Conservation (phyloP, 2,329 filamentous ascomycete species). For the Fusarium luffae region DNA sequence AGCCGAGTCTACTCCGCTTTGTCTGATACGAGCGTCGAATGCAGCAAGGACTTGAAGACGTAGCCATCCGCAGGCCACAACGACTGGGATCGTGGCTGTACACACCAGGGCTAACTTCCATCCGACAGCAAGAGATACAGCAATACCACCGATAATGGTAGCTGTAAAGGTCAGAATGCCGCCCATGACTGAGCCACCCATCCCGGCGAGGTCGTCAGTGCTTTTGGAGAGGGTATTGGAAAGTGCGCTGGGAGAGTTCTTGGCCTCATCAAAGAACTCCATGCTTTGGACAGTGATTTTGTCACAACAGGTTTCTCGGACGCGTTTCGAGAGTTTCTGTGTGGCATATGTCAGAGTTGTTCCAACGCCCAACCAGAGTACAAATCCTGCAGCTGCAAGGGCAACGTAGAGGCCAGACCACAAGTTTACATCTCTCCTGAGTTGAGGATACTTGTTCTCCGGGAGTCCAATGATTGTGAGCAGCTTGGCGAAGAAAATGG, state of each 20-base stretch:
- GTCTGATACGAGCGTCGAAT: conserved; percentile 4
- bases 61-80: conserved; percentile 40
- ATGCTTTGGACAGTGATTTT: not conserved
- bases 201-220: conserved; percentile 47
- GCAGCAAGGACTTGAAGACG: conserved; percentile 49
- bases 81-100: not conserved
- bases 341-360: not conserved
- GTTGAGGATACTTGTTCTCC: not conserved
- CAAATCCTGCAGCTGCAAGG: not conserved
- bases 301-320: not conserved
- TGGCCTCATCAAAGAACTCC: not conserved
- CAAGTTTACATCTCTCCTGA: not conserved
- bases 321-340: not conserved
- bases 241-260: not conserved
- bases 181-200: conserved; percentile 45
- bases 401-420: conserved; percentile 1
- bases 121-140: conserved; percentile 45
- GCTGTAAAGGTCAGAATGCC: conserved; percentile 36
- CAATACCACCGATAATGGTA: conserved; percentile 44
- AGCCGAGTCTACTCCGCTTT: not conserved
- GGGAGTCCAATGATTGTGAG: conserved; percentile 2
- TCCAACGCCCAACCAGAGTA: not conserved
- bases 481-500: not conserved
- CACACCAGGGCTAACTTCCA: conserved; percentile 52
- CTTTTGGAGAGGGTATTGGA: conserved; percentile 35